Evolutionary conservation across 139 green algal genomes (phyloP), one percentile per base, ranked within the genome.

Genomic region (Monoraphidium neglectum): DNA sequence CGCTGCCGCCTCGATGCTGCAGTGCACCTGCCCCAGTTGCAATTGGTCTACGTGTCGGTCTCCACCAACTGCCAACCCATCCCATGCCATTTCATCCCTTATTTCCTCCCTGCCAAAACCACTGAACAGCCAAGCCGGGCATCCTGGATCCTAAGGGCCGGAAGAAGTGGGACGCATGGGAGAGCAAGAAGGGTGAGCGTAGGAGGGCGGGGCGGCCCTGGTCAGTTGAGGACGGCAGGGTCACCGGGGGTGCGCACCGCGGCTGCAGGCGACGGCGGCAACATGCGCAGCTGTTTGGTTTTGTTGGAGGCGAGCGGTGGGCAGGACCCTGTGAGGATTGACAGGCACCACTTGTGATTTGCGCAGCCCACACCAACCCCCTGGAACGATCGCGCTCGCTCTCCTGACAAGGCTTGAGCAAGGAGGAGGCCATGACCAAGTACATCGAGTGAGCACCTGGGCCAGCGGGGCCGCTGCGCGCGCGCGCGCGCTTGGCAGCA

Each of bases 131-230:
- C 36, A 61, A 38, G 32, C 91, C 91, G 0, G 88, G 87, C 33
- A 80, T 95, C 15, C 87, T 95, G 18, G 89, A 95, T 64, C 79
- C 78, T 24, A 93, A 92, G 71, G 90, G 91, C 26, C 73, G 82
- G 28, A 81, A 78, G 43, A 95, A 95, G 83, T 95, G 91, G 91
- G 84, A 86, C 46, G 83, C 87, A 0, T 95, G 91, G 90, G 82
- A 87, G 46, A 78, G 54, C 35, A 83, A 89, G 54, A 94, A 94
- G 72, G 89, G 87, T 88, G 68, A 37, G 68, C 38, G 72, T 72
- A 73, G 36, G 23, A 10, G 51, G n/a, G 18, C 49, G 57, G 21
- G 51, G 10, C 26, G 46, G 77, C 49, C 66, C 21, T 35, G 26
- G 15, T 1, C 69, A 66, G 18, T 72, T 46, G 49, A 21, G 36